Percentiles rank a stretch among this genome's conserved stretches.
phyloP scores from a whole-genome alignment of 225 moss, liverwort and hornwort species.

The Sphagnum contortum region DNA sequence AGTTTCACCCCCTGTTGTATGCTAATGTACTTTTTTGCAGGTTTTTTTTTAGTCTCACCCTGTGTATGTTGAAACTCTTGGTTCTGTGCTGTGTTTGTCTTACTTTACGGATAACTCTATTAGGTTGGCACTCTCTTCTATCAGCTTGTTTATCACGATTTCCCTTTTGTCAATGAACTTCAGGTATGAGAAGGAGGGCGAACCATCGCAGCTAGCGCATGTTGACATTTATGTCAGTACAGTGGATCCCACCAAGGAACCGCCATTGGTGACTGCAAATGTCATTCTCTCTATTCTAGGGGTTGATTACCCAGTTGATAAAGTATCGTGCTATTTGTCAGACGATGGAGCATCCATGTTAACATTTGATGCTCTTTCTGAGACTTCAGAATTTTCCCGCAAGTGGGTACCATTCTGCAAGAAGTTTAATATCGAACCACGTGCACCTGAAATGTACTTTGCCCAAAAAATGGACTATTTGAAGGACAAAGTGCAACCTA shows the following conservation, averaged over 20 bases:
- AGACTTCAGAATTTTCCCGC: slow-evolving; percentile 72
- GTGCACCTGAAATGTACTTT: slow-evolving; percentile 77
- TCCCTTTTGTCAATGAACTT: neutral
- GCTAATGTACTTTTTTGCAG: too few species aligned
- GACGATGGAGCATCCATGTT: slow-evolving; percentile 87
- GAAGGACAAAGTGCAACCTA: slow-evolving; percentile 82
- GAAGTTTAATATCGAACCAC: slow-evolving; percentile 72
- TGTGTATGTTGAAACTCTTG: too few species aligned
- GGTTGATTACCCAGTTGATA: slow-evolving; percentile 73
- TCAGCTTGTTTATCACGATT: too few species aligned
- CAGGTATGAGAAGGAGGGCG: slow-evolving; percentile 67
- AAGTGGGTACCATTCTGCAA: slow-evolving; percentile 92
- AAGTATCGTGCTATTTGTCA: slow-evolving; percentile 76
- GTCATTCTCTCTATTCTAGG: slow-evolving; percentile 71
- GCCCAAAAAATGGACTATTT: slow-evolving; percentile 70
- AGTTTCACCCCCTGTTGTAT: too few species aligned
- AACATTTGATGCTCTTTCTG: slow-evolving; percentile 69
- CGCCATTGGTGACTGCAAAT: slow-evolving; percentile 81
- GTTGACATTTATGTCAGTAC: slow-evolving; percentile 77
- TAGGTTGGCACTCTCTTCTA: too few species aligned
- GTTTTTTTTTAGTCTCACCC: too few species aligned
- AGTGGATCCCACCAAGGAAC: slow-evolving; percentile 82
- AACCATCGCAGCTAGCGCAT: slow-evolving; percentile 49
- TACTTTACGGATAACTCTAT: too few species aligned
- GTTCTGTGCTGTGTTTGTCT: too few species aligned